Evolutionary conservation across 78 protist species (phyloP), one percentile per base, ranked within the genome.

Genomic region (slime mould (Dictyostelium discoideum)): DNA sequence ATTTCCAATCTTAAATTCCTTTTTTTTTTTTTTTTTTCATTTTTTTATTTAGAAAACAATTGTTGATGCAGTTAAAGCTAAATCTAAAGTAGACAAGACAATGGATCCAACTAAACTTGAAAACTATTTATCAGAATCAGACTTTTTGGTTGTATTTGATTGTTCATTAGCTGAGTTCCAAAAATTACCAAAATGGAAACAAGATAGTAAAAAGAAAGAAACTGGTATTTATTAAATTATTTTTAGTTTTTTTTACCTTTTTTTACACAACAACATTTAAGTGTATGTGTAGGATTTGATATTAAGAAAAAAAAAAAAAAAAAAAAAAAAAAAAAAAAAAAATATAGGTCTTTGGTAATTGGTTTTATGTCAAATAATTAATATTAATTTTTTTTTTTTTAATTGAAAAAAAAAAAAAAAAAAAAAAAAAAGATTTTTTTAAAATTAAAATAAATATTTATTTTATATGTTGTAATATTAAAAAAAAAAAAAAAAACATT

Each of bases 151-250:
- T 72, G 94, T 82, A 26, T 48, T 82, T 40, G 73, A 37, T 20
- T 5, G 9, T 16, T 16, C 50, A 6, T 65, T 24, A 72, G 86
- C 40, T 48, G 94, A 89, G 0, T 89, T 89, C 48, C 14, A 24
- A 73, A 82, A 81, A 50, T n/a, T 89, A 50, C 94, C 94, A 89
- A 89, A 89, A 72, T 89, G 94, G 94, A 89, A 89, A 50, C 87
- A 89, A 89, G 94, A 89, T n/a, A 8, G 60, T 2, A 89, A 89
- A 76, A 89, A 89, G 87, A 89, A 82, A 48, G 94, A 89, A 73
- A 77, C 74, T 69, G 86, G 88, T 44, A 65, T 89, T 10, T 89
- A 89, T 80, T 78, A 80, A 87, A 72, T 29, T n/a, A 65, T n/a
- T 65, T n/a, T 65, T 16, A 16, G 37, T 32, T 16, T 24, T 65